These are phyloP conservation scores for Populus hybrid DNA, from an alignment of 441 rosid species.

Conservation along the genomic window DNA sequence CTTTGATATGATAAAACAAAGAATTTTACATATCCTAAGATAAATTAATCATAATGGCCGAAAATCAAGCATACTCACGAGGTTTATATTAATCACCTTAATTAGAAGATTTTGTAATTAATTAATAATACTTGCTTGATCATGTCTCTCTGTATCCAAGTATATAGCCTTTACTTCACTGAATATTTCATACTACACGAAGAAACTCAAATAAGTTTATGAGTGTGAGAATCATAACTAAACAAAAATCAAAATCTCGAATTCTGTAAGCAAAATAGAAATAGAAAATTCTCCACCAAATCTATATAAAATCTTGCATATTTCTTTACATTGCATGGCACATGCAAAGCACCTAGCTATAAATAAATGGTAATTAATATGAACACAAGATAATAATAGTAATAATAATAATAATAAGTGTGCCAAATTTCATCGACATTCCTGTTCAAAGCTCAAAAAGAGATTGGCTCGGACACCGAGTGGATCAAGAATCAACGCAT, in stretches of 20 bases:
- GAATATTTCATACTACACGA: not conserved
- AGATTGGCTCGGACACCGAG: not conserved
- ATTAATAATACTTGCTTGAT: too few relatives aligned
- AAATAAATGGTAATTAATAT: not conserved
- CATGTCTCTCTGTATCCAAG: too few relatives aligned
- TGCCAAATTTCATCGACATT: not conserved
- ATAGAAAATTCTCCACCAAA: not conserved
- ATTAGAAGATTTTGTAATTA: too few relatives aligned
- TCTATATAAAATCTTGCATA: not conserved
- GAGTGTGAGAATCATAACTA: not conserved
- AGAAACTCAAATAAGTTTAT: not conserved
- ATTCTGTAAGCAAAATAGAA: not conserved
- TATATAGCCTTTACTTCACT: too few relatives aligned
- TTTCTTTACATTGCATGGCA: not conserved
- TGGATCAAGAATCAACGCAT: constrained; percentile 6
- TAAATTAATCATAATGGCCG: too few relatives aligned
- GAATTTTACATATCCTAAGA: too few relatives aligned
- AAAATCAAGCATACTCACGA: too few relatives aligned
- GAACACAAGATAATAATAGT: not conserved
- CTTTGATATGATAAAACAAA: too few relatives aligned
- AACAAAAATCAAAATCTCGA: not conserved
- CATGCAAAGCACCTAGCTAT: not conserved
- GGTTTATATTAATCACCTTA: too few relatives aligned
- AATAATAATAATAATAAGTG: not conserved
- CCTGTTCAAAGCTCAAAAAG: not conserved